phyloP scores from a whole-genome alignment of 495 filamentous ascomycete genomes.

The Acidiella bohemica region DNA sequence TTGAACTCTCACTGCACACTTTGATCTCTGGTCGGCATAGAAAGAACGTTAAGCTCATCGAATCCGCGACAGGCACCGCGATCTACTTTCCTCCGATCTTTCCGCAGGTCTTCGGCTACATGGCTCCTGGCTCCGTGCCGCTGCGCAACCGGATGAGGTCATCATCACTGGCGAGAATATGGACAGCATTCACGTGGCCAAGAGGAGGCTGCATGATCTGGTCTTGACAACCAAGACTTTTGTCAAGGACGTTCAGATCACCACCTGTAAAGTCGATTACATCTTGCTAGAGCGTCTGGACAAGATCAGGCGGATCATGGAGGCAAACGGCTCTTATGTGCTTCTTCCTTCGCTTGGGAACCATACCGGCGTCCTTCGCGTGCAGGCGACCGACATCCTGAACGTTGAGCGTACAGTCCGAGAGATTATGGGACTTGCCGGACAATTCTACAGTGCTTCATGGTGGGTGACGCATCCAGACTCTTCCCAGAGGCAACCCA shows the following conservation, averaged over 20 bases:
- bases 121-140: slow-evolving; percentile 54
- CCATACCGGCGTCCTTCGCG: slow-evolving; percentile 61
- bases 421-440: slow-evolving; percentile 87
- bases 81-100: slow-evolving; percentile 97
- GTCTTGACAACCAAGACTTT: slow-evolving; percentile 65
- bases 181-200: slow-evolving; percentile 70
- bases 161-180: slow-evolving; percentile 81
- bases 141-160: slow-evolving; percentile 77
- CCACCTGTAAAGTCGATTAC: slow-evolving; percentile 81
- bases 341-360: slow-evolving; percentile 76
- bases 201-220: slow-evolving; percentile 74
- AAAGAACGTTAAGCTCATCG: slow-evolving; percentile 94
- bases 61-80: slow-evolving; percentile 82
- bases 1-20: slow-evolving; percentile 79
- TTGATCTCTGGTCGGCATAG: slow-evolving; percentile 80
- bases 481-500: slow-evolving; percentile 55
- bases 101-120: slow-evolving; percentile 76
- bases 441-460: slow-evolving; percentile 92
- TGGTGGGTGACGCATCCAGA: slow-evolving; percentile 87
- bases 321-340: slow-evolving; percentile 87
- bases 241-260: slow-evolving; percentile 78
- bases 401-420: slow-evolving; percentile 87
- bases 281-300: slow-evolving; percentile 83
- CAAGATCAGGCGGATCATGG: slow-evolving; percentile 95
- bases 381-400: slow-evolving; percentile 83